phyloP scores from a whole-genome alignment of 208 protist species.

The Leishmania braziliensis region DNA sequence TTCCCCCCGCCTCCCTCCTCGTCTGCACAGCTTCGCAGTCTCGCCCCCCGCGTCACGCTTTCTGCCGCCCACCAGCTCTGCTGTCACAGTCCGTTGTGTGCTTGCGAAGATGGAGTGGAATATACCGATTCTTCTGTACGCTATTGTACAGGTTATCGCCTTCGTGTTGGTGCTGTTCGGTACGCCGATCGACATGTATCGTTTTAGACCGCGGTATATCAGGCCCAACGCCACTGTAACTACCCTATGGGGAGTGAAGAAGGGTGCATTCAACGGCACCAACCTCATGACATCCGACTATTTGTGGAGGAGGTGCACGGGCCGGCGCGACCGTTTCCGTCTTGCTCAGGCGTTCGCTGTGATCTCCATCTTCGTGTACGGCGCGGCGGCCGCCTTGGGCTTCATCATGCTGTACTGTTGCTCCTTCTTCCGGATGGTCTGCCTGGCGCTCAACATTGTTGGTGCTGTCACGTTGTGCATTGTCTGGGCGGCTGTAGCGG shows the following conservation, averaged over 20 bases:
- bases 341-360: conserved; percentile 44
- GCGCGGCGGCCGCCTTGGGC: too few species aligned
- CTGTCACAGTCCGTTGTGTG: not conserved
- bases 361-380: conserved; percentile 26
- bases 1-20: too few species aligned
- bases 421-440: too few species aligned
- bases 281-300: not conserved
- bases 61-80: not conserved
- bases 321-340: conserved; percentile 37
- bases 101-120: conserved; percentile 3
- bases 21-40: too few species aligned
- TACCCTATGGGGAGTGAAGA: conserved; percentile 48
- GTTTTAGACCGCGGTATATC: too few species aligned
- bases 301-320: conserved; percentile 53
- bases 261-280: conserved; percentile 40
- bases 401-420: too few species aligned
- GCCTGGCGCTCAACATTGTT: too few species aligned
- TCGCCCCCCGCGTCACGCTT: too few species aligned
- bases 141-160: conserved; percentile 38
- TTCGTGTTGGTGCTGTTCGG: conserved; percentile 54
- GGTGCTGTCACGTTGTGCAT: too few species aligned
- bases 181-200: conserved; percentile 56
- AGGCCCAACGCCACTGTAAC: not conserved
- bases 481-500: conserved; percentile 43
- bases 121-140: conserved; percentile 54